A percentile compares a stretch with the other conserved stretches of the same genome.
These are phyloP conservation scores for Leccinum ochraceum DNA, from an alignment of 768 basidiomycete species.

Conservation along the genomic window DNA sequence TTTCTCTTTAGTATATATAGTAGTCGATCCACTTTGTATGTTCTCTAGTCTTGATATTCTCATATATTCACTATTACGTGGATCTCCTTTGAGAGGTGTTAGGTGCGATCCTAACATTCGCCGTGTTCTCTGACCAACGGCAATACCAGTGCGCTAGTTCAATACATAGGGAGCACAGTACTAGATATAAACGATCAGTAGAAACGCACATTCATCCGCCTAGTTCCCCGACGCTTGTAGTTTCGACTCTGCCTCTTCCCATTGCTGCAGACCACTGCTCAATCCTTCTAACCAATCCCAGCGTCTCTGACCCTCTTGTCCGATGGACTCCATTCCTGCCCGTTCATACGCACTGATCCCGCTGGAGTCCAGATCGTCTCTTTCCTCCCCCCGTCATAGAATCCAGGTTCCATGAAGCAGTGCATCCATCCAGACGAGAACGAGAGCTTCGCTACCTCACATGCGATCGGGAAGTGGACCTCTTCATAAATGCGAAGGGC, in stretches of 20 bases:
- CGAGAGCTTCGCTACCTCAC: constrained; percentile 16
- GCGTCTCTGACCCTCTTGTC: constrained; percentile 12
- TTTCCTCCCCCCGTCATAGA: constrained; percentile 23
- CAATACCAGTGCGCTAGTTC: too few relatives aligned
- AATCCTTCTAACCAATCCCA: constrained; percentile 19
- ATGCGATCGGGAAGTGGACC: constrained; percentile 15
- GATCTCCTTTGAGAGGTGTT: too few relatives aligned
- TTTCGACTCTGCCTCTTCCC: constrained; percentile 21
- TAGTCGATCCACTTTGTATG: too few relatives aligned
- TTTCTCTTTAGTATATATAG: too few relatives aligned
- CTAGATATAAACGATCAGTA: too few relatives aligned
- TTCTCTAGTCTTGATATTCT: too few relatives aligned
- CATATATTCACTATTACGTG: too few relatives aligned
- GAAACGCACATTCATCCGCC: background rate
- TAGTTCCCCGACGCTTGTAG: background rate
- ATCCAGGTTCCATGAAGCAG: constrained; percentile 17
- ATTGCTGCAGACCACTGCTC: constrained; percentile 11
- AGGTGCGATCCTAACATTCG: too few relatives aligned
- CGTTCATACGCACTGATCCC: too few relatives aligned
- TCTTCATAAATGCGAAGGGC: constrained; percentile 15
- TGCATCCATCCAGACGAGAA: background rate
- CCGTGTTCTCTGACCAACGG: too few relatives aligned
- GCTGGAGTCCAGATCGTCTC: background rate
- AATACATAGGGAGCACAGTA: too few relatives aligned
- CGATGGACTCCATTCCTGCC: constrained; percentile 1